Percentiles rank a stretch among this genome's conserved stretches.
phyloP scores from a whole-genome alignment of 257 asterid genomes.

The Linderniella brevidens region DNA sequence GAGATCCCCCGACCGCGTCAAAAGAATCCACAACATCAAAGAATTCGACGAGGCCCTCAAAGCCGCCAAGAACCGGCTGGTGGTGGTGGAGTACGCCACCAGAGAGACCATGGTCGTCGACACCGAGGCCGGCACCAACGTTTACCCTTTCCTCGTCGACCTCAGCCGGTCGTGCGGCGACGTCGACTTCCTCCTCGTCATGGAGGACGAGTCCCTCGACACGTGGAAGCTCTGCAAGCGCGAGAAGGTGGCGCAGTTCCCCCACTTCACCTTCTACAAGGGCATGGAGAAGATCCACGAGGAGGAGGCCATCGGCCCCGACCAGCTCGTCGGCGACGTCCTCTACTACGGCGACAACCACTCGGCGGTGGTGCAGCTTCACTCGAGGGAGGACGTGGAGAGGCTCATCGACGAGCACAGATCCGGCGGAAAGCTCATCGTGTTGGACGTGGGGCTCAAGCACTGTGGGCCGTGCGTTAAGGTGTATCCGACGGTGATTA shows the following conservation, averaged over 20 bases:
- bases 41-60: conserved; percentile 72
- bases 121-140: conserved; percentile 30
- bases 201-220: conserved; percentile 75
- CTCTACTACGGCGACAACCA: conserved; percentile 88
- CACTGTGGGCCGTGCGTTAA: conserved; percentile 98
- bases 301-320: conserved; percentile 86
- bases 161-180: conserved; percentile 81
- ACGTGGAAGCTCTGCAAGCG: conserved; percentile 54
- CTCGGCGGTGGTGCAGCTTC: conserved; percentile 72
- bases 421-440: conserved; percentile 37
- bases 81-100: conserved; percentile 75
- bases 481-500: conserved; percentile 83
- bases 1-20: conserved; percentile 35
- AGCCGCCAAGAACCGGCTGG: conserved; percentile 50
- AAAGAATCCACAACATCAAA: conserved; percentile 34
- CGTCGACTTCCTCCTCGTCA: conserved; percentile 64
- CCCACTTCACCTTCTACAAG: conserved; percentile 91
- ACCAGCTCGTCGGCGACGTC: conserved; percentile 72
- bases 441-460: conserved; percentile 81
- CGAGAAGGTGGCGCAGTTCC: conserved; percentile 54
- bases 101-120: conserved; percentile 25
- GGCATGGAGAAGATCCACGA: conserved; percentile 84
- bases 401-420: conserved; percentile 41
- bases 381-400: conserved; percentile 64
- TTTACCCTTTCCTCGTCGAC: conserved; percentile 87